Evolutionary conservation across 1,139 yeast genomes (phyloP).

Genomic region (Blastobotrys capitulatus): DNA sequence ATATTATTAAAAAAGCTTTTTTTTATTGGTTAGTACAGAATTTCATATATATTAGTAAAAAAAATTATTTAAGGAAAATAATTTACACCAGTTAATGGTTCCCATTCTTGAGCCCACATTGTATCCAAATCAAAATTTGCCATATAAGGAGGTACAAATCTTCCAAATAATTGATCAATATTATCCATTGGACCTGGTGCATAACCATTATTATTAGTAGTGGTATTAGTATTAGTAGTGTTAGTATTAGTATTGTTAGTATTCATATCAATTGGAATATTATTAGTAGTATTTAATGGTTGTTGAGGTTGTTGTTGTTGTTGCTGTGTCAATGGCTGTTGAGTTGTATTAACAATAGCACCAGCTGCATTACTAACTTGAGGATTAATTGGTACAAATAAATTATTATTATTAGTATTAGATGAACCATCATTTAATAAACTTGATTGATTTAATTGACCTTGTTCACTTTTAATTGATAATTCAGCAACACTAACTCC

Average conservation of each 20-base stretch:
- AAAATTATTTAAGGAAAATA: not conserved
- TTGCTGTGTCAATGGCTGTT: too few relatives aligned
- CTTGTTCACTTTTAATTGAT: conserved; percentile 30
- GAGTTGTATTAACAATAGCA: conserved; percentile 1
- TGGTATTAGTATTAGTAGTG: not conserved
- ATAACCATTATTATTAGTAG: not conserved
- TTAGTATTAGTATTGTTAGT: not conserved
- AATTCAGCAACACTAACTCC: conserved; percentile 4
- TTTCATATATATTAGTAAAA: too few relatives aligned
- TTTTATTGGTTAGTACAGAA: not conserved
- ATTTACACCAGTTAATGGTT: not conserved
- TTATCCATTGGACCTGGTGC: conserved; percentile 66
- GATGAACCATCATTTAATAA: not conserved
- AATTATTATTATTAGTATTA: not conserved
- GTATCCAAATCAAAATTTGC: not conserved
- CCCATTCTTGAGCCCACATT: not conserved
- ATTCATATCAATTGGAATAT: not conserved
- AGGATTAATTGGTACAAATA: not conserved
- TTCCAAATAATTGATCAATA: conserved; percentile 77
- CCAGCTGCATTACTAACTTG: conserved; percentile 8
- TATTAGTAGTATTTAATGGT: not conserved
- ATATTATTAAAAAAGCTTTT: not conserved
- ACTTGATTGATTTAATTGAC: not conserved
- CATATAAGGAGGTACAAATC: conserved; percentile 82
- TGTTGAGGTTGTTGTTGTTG: too few relatives aligned